Base-by-base conservation (phyloP, 78 protist species). In the Mantamonas sphyraenae region DNA sequence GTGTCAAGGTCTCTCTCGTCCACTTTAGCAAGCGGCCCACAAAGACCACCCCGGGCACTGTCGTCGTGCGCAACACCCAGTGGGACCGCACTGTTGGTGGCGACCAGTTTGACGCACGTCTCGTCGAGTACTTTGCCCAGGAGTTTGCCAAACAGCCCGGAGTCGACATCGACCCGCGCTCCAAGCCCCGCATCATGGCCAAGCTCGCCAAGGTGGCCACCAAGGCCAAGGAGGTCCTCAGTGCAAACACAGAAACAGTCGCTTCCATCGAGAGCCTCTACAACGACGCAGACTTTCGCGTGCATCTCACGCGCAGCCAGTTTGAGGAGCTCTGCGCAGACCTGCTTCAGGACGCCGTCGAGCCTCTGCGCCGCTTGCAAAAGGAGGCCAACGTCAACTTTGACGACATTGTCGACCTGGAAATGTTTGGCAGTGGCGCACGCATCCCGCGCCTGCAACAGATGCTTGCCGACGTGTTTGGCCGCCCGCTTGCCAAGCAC, bases 71-170 rank as follows among this genome's bases (percentile, higher is more conserved):
- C 47, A 55, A 28, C 35, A 40, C 64, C 26, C 72, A 38, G 9
- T 84, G 68, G 73, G 86, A 82, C 58, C 77, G 75, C 14, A 37
- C 50, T 9, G 68, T 87, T 12, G 92, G 92, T 45, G 92, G 89
- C 4, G 20, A 40, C 9, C 65, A 80, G 67, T 72, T 82, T 30
- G 88, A 86, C 39, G 62, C 68, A 42, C 76, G 60, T 28, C 74
- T 86, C 56, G 78, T 70, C 34, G 71, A 77, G 33, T 57, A 78
- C 72, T 73, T 86, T 7, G 64, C 39, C 47, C 22, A 26, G 55
- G 67, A 20, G 8, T 8, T 26, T 30, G 28, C 39, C 24, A 57
- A 12, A n/a, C 7, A 56, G 37, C 51, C 5, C 47, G 47, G 22
- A 5, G 47, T 66, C 19, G 50, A 64, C 30, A 1, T 7, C 45